Base-by-base conservation (phyloP, 805 yeast genomes). In the Wickerhamiella brachini region DNA sequence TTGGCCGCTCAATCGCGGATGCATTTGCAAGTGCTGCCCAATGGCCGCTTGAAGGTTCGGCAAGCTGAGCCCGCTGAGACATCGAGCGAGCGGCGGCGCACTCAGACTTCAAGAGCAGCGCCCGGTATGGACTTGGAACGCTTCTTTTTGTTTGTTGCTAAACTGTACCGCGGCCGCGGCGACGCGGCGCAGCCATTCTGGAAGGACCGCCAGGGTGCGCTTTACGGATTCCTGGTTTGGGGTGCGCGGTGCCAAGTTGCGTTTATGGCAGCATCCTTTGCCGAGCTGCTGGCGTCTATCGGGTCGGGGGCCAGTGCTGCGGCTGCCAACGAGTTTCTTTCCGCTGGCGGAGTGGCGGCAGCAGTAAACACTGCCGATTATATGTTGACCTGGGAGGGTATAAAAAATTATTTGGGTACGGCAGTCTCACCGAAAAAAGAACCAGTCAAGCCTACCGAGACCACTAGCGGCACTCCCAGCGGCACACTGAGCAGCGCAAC, bases 211-310 rank as follows among this genome's bases (percentile, higher is more conserved):
- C 79, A 75, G 49, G 76, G 82, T 13, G 80, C 80, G 52, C 71
- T 86, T 1, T 73, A 78, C 60, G 97, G 95, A 0, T 89, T 93
- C 57, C 71, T 90, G 42, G 78, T 77, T 51, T 93, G 97, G 97
- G 94, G 95, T 0, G 72, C 93, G 1, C 79, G 78, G 53, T 80
- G 85, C 59, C 87, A 81, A 54, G 86, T 86, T 15, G 56, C 65
- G 1, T 70, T 87, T 47, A 85, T 88, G 69, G 77, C 86, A 49
- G 83, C 97, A 0, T 77, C 95, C 0, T 87, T 82, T 59, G 79
- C 89, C 56, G 72, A 86, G 51, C 76, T 90, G 73, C 70, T 90
- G 52, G 80, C 94, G 2, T 81, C 93, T 5, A 70, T 90, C 41
- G 73, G 93, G 0, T 71, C 74, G 18, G 81, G 83, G n/a, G 68